Conservation (phyloP, 768 basidiomycete species). For the Pulveroboletus sp. region DNA sequence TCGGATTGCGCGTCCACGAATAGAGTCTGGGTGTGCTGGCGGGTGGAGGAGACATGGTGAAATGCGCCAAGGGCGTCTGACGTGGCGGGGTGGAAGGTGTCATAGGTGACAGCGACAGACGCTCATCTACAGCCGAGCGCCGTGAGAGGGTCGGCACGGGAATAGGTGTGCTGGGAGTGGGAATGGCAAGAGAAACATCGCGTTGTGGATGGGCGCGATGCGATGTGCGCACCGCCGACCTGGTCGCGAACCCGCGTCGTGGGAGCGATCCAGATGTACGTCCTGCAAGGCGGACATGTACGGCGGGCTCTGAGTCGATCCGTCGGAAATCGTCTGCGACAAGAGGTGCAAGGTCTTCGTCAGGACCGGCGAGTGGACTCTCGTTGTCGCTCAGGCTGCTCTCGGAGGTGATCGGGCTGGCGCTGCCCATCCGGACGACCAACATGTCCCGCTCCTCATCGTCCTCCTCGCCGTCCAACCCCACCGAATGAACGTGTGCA, state of each 20-base stretch:
- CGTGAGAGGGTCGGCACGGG: conserved; percentile 27
- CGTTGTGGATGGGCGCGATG: conserved; percentile 5
- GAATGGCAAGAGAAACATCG: conserved; percentile 9
- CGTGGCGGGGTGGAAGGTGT: conserved; percentile 34
- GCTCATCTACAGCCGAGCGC: conserved; percentile 22
- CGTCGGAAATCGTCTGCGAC: conserved; percentile 30
- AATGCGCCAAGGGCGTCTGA: conserved; percentile 19
- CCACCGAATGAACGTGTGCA: conserved; percentile 3
- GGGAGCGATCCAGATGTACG: conserved; percentile 5
- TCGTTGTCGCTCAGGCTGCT: conserved; percentile 44
- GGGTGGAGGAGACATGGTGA: conserved; percentile 52
- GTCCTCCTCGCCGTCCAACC: conserved; percentile 18
- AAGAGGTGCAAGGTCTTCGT: conserved; percentile 40
- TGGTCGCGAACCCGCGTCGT: conserved; percentile 5
- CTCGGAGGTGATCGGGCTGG: conserved; percentile 39
- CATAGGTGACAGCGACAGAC: conserved; percentile 15
- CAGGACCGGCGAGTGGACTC: conserved; percentile 47
- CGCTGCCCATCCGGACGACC: conserved; percentile 29
- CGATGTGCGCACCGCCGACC: not conserved
- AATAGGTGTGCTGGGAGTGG: conserved; percentile 28
- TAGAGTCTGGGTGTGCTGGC: conserved; percentile 57
- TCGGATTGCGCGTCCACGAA: conserved; percentile 44
- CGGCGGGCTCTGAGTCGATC: conserved; percentile 19
- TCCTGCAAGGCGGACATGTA: conserved; percentile 23
- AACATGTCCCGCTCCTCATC: conserved; percentile 34